Evolutionary conservation across 2,329 filamentous ascomycete species (phyloP).

Genomic region (Ophiosphaerella korrae): DNA sequence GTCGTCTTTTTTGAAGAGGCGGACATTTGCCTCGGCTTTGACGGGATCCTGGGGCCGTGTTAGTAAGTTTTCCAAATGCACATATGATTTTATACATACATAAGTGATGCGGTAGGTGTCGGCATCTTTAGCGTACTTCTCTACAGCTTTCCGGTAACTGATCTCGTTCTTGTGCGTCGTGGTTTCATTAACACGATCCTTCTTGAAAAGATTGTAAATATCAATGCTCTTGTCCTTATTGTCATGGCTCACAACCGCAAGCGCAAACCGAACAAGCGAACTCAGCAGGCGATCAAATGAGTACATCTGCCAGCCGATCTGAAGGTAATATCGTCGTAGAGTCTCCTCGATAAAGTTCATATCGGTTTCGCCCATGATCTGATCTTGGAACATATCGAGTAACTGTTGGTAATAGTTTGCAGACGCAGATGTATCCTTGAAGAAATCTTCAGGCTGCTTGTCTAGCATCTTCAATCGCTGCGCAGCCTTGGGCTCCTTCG

Average conservation of each 20-base stretch:
- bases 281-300: conserved; percentile 87
- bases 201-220: conserved; percentile 84
- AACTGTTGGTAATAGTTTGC: conserved; percentile 86
- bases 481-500: conserved; percentile 78
- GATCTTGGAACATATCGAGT: conserved; percentile 83
- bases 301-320: conserved; percentile 91
- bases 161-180: conserved; percentile 91
- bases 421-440: conserved; percentile 64
- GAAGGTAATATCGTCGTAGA: conserved; percentile 87
- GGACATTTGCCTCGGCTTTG: conserved; percentile 74
- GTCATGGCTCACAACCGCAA: conserved; percentile 83
- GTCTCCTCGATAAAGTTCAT: conserved; percentile 86
- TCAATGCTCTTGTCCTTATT: conserved; percentile 92
- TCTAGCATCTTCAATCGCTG: conserved; percentile 82
- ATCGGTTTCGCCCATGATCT: conserved; percentile 81
- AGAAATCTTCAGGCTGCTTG: conserved; percentile 76
- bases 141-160: conserved; percentile 86
- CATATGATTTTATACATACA: conserved; percentile 64
- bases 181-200: conserved; percentile 78
- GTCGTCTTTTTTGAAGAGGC: conserved; percentile 87
- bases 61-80: conserved; percentile 20
- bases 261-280: conserved; percentile 78
- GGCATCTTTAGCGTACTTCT: conserved; percentile 89
- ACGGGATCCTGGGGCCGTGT: conserved; percentile 54
- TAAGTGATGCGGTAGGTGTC: conserved; percentile 90